Evolutionary conservation across 768 basidiomycete genomes (phyloP), one percentile per base, ranked within the genome.

Genomic region (Polyporus arcularius): DNA sequence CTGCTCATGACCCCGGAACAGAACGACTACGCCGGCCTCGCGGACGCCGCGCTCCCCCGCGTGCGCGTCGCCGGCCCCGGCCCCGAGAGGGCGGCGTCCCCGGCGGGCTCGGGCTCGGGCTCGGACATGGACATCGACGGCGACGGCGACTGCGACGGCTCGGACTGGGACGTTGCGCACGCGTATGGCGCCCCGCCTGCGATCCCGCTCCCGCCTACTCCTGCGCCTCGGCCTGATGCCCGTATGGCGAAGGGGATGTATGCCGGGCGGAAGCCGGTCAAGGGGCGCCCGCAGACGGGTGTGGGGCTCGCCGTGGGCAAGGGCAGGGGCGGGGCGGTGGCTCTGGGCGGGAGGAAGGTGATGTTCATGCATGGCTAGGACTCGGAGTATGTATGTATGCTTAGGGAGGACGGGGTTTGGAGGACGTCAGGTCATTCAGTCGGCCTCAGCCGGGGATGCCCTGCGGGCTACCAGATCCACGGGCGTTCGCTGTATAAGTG

Each of bases 261-360:
- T 39, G 28, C 50, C 55, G 53, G 39, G 15, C 32, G 48, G 53
- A 15, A 28, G 46, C 28, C 46, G 10, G 46, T 48, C 46, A 48
- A 48, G 46, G 46, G 46, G 8, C 49, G 28, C 58, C 51, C 54
- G 28, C 43, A 41, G 26, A 16, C 42, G 15, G 35, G 4, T 15
- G 39, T 21, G 3, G 35, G 39, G 51, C 45, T 55, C 48, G 67
- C 64, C 21, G 21, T 26, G 21, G 21, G 21, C 21, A 26, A 26
- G 58, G 43, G 50, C 26, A 28, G 32, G 26, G 62, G 59, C 21
- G 53, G 48, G 4, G 60, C 62, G 1, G 63, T 71, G 2, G 67
- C 67, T 4, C 41, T 71, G 28, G 70, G 70, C 42, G 66, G 67
- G 14, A 46, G 60, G 62, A 64, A 54, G 35, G 67, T 65, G 56